Evolutionary conservation across 2,329 filamentous ascomycete genomes (phyloP), one percentile per base, ranked within the genome.

Genomic region (Trichophyton equinum): DNA sequence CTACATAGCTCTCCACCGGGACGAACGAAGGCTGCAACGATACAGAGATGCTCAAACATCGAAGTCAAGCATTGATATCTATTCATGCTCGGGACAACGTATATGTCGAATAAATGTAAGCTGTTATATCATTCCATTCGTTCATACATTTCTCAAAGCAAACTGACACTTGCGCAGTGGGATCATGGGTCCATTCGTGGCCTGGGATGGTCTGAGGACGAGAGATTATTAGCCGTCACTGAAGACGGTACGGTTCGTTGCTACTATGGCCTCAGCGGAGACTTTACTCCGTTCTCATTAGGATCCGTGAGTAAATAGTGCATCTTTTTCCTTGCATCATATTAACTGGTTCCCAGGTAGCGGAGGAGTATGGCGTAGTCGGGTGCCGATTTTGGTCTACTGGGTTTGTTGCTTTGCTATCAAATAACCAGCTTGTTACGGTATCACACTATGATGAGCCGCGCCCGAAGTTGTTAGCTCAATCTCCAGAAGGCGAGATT

Each of bases 161-260:
- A 49, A 22, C 38, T 51, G 67, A 64, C 57, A 63, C 63, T 55
- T 62, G 66, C 62, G 20, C 65, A 87, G 72, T 97, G 92, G 91
- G 92, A 97, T 68, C 89, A 91, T 75, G 89, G 89, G 53, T 79
- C 85, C 2, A 89, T 99, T 70, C 88, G 86, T 72, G 91, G 89
- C 1, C 80, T 99, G 20, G 94, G 94, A 38, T 99, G 94, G 94
- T 96, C 91, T 20, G 92, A 96, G 69, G 90, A 96, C 65, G 94
- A 99, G 78, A 87, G 88, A 71, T 81, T 99, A 55, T 78, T 99
- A 3, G 87, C 96, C 0, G 85, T 97, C 58, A 89, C 91, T 8
- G 83, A 88, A 59, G 92, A 99, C 70, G 94, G 94, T 25, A 92
- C 85, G 0, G 92, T 97, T 49, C 82, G 91, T 63, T 94, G 90